These are phyloP conservation scores for Neurospora sp. DNA, from an alignment of 495 filamentous ascomycete species.

Conservation along the genomic window DNA sequence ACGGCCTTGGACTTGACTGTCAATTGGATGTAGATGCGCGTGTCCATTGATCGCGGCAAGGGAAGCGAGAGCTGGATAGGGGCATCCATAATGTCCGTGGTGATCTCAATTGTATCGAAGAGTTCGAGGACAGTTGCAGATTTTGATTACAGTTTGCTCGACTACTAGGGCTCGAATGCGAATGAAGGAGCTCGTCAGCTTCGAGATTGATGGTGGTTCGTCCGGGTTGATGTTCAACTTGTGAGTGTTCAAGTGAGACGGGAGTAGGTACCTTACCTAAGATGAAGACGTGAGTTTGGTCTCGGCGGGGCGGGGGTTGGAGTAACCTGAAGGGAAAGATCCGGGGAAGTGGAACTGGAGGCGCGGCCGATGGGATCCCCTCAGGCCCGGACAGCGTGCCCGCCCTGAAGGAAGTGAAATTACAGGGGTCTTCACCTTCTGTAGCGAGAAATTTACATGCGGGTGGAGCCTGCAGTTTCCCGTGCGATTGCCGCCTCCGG, in stretches of 20 bases:
- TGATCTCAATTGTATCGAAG: not conserved
- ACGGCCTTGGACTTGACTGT: slow-evolving; percentile 55
- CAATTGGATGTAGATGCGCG: slow-evolving; percentile 69
- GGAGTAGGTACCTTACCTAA: no score
- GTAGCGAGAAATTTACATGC: not conserved
- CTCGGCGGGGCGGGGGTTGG: not conserved
- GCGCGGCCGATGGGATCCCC: not conserved
- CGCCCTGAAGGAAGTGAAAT: not conserved
- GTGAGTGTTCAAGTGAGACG: not conserved
- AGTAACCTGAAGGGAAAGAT: no score
- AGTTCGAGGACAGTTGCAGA: not conserved
- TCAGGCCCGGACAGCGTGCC: not conserved
- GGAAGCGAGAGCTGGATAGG: slow-evolving; percentile 63
- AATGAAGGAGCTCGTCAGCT: not conserved
- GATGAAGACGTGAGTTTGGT: not conserved
- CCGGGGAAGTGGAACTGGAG: not conserved
- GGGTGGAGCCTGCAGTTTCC: not conserved
- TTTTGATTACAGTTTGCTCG: not conserved
- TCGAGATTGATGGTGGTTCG: not conserved
- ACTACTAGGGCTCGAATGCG: not conserved
- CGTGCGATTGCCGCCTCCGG: not conserved
- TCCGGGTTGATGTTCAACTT: not conserved
- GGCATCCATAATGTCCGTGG: slow-evolving; percentile 11
- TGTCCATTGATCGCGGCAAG: slow-evolving; percentile 64
- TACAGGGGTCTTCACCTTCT: not conserved